Base-by-base conservation (phyloP, 768 basidiomycete species). In the Lentinula sp. region DNA sequence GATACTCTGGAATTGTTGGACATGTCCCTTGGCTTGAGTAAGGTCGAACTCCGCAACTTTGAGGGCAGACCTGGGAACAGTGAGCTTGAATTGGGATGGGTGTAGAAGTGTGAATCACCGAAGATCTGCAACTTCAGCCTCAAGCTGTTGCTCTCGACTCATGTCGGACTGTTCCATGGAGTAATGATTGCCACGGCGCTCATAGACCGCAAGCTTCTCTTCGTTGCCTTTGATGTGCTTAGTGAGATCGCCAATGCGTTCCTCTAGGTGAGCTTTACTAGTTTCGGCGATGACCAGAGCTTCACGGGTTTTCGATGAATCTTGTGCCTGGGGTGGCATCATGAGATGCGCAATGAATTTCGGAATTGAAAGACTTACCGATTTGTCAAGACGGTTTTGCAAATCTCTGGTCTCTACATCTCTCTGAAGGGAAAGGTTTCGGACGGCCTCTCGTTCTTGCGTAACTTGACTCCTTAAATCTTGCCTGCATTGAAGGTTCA, bases 141-240 rank as follows among this genome's bases (percentile, higher is more conserved):
- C 87, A 8, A 95, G 80, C 66, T 91, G 89, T 66, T 92, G 88
- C 69, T 94, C 93, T 9, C 79, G 81, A 63, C 79, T 80, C 63
- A 85, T 62, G 63, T 81, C 49, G 8, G 37, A 46, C 11, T 32
- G 46, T 16, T 42, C 59, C 23, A 56, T 7, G 10, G 61, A 48
- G 23, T 46, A 15, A 5, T 35, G 39, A 6, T 79, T 70, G 7
- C 81, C 68, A 53, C 89, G 79, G 40, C 91, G 84, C 68, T 95
- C 93, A 66, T 93, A 95, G 2, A 95, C 90, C 1, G 91, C 79
- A 31, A 95, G 80, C 72, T 94, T 95, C 77, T 94, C 93, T 50
- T 86, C 83, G 60, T 86, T 86, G 34, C 89, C 89, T 63, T 89
- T 85, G 5, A 91, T 71, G 63, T 89, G 86, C 37, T 75, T 78